Percentiles rank a stretch among this genome's conserved stretches.
phyloP scores from a whole-genome alignment of 2,329 filamentous ascomycete genomes.

The Xylaria sp. region DNA sequence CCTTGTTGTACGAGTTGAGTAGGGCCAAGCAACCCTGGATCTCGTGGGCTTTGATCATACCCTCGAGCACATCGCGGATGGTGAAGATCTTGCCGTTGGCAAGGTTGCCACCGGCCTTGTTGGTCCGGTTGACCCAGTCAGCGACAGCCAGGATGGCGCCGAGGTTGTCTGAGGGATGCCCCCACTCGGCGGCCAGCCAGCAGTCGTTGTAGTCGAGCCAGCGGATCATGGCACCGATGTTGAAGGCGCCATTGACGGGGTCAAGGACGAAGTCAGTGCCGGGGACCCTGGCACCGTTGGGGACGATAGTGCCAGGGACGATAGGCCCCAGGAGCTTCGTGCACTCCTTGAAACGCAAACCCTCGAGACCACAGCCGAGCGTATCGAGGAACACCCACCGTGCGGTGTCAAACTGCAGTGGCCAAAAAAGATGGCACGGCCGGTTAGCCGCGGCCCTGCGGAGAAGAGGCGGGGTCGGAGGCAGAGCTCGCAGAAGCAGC shows the following conservation, averaged over 20 bases:
- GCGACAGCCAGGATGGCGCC: conserved; percentile 95
- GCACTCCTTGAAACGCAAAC: conserved; percentile 94
- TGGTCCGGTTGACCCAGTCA: conserved; percentile 95
- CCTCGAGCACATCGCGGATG: conserved; percentile 89
- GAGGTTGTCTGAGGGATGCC: conserved; percentile 96
- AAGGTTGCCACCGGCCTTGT: conserved; percentile 75
- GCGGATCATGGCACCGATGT: conserved; percentile 97
- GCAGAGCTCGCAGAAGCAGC: not conserved
- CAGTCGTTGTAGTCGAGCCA: conserved; percentile 99
- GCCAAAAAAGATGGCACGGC: conserved; percentile 7
- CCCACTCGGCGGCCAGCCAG: conserved; percentile 99
- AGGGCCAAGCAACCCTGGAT: conserved; percentile 97
- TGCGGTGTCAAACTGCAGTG: conserved; percentile 82
- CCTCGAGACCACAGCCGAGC: conserved; percentile 94
- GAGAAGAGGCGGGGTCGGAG: conserved; percentile 26
- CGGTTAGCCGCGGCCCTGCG: conserved; percentile 38
- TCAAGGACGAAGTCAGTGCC: conserved; percentile 95
- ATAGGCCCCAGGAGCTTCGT: conserved; percentile 91
- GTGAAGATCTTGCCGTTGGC: conserved; percentile 89
- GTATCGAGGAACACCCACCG: conserved; percentile 97
- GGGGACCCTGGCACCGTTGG: conserved; percentile 88
- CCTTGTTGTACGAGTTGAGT: conserved; percentile 98
- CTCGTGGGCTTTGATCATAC: conserved; percentile 99
- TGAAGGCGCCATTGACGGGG: conserved; percentile 95
- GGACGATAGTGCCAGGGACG: conserved; percentile 87